Base-by-base conservation (phyloP, 805 yeast genomes). In the Saturnispora bothae region DNA sequence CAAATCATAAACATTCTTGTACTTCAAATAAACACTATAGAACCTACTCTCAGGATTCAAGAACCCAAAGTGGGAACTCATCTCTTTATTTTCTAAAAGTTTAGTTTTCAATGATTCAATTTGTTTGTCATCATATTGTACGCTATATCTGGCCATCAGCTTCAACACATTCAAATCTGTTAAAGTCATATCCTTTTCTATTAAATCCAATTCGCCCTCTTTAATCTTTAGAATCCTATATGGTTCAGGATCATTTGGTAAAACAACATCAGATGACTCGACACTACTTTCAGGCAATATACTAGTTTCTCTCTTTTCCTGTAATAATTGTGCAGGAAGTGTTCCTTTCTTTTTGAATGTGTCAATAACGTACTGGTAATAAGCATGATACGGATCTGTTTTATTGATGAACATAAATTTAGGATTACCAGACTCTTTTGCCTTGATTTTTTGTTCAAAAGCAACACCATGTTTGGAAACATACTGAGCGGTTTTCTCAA, bases 401-500 rank as follows among this genome's bases (percentile, higher is more conserved):
- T 64, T 65, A 15, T 64, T 54, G 5, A 86, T 54, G 50, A 88
- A 88, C n/a, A 69, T 61, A 54, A 85, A 83, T 51, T 76, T 73
- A 22, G 65, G 63, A 36, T 67, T 67, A 5, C 59, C 53, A 13
- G 61, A 54, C 44, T 76, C 76, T 27, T 59, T 62, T 27, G 57
- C 58, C 14, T 59, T 58, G 40, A 83, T 67, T 35, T 80, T 61
- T 8, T 62, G 61, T 48, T 78, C 92, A 57, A 84, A 83, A 2
- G 69, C 61, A 1, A 54, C 49, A 0, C 95, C 95, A 50, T 83
- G 81, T 44, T 80, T 65, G 21, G 60, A 47, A 5, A 86, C 84
- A 49, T 79, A 83, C 3, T 64, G 71, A 0, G 79, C 85, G 0
- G 95, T 82, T 50, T 79, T 82, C 36, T 72, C 76, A 15, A 88